Conservation (phyloP, 495 filamentous ascomycete species). For the Hypomontagnella monticulosa region DNA sequence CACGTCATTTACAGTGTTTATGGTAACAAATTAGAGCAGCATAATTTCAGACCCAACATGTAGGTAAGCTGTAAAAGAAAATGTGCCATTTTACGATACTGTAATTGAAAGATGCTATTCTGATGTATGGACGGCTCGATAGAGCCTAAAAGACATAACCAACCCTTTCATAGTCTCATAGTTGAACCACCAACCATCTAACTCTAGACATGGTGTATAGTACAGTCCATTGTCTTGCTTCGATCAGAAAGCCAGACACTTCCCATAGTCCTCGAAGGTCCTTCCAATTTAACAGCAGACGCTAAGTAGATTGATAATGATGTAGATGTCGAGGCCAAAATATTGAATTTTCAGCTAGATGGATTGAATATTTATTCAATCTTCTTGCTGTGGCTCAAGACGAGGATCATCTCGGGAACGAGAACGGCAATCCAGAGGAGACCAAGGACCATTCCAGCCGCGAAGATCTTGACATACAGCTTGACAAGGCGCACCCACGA, state of each 20-base stretch:
- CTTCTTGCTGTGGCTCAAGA: slow-evolving; percentile 44
- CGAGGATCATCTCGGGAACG: slow-evolving; percentile 42
- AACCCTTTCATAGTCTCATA: slow-evolving; percentile 24
- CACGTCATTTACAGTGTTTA: too few species aligned
- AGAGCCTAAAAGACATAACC: slow-evolving; percentile 26
- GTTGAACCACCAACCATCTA: slow-evolving; percentile 7
- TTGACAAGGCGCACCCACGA: slow-evolving; percentile 72
- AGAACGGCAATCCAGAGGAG: slow-evolving; percentile 57
- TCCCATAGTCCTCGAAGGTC: not conserved
- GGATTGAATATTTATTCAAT: slow-evolving; percentile 19
- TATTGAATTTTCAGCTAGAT: not conserved
- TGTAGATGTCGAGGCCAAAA: not conserved
- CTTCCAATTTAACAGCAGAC: not conserved
- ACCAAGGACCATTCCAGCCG: slow-evolving; percentile 56
- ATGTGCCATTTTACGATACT: slow-evolving; percentile 7
- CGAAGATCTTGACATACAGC: slow-evolving; percentile 71
- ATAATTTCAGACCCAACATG: too few species aligned
- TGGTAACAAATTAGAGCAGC: too few species aligned
- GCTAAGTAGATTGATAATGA: slow-evolving; percentile 4
- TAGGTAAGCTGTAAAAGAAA: too few species aligned
- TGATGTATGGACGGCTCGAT: slow-evolving; percentile 31
- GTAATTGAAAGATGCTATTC: slow-evolving; percentile 30
- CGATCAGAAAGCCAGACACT: not conserved
- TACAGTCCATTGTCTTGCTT: slow-evolving; percentile 18
- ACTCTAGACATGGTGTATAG: slow-evolving; percentile 4